Conservation (phyloP, 2,329 filamentous ascomycete genomes). For the Pleoardoris graminearum region DNA sequence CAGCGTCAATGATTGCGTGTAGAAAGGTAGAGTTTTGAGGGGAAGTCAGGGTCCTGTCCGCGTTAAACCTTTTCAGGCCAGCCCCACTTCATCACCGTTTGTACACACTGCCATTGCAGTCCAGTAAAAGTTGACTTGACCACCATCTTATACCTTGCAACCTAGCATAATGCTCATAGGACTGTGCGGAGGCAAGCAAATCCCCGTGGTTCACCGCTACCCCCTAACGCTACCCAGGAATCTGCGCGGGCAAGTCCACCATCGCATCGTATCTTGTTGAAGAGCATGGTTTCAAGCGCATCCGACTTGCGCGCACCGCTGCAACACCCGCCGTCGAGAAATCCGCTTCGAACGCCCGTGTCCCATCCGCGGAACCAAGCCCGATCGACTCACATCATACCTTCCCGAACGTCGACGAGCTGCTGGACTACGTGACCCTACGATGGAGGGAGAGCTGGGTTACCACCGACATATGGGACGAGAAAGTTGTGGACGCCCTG, state of each 20-base stretch:
- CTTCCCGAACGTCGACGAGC: constrained; percentile 59
- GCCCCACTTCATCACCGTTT: neutral
- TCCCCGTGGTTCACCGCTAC: neutral
- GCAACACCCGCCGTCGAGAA: constrained; percentile 48
- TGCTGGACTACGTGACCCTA: constrained; percentile 84
- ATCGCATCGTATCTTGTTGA: constrained; percentile 86
- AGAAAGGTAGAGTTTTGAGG: neutral
- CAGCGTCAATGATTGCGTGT: no score
- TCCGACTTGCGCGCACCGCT: constrained; percentile 59
- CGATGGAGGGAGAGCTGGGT: constrained; percentile 85
- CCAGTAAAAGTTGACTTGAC: no score
- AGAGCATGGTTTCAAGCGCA: constrained; percentile 77
- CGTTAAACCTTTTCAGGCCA: neutral
- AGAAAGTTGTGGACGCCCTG: constrained; percentile 73
- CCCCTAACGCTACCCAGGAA: constrained; percentile 59
- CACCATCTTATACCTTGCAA: neutral
- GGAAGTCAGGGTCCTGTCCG: neutral
- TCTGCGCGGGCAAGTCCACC: constrained; percentile 90
- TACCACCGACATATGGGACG: constrained; percentile 78
- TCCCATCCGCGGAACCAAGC: constrained; percentile 29
- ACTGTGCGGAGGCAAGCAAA: constrained; percentile 57
- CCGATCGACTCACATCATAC: constrained; percentile 40
- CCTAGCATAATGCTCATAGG: constrained; percentile 70
- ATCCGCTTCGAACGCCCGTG: constrained; percentile 45
- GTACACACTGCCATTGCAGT: neutral